Base-by-base conservation (phyloP, 2,329 filamentous ascomycete genomes). In the Fusarium devonianum region DNA sequence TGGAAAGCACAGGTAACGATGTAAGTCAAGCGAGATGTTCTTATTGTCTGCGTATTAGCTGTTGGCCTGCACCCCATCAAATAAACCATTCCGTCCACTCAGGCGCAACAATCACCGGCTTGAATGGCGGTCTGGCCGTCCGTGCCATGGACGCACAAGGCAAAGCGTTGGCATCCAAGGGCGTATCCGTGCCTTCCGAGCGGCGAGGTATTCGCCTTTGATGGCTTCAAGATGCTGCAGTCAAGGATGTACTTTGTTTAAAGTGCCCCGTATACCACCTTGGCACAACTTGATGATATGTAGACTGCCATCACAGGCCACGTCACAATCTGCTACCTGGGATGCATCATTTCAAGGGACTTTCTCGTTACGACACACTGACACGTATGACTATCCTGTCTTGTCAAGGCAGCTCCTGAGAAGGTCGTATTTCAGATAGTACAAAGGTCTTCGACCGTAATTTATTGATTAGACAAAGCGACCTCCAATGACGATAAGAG, bases 111-210 rank as follows among this genome's bases (percentile, higher is more conserved):
- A 25, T 13, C 21, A 28, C 12, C 10, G 13, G 36, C 38, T 43
- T 19, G 50, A 53, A 53, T 35, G 42, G 37, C 50, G 55, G 56
- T 52, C 41, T 48, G 32, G 28, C 25, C 40, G 32, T 38, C 36
- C 49, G 34, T 43, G 35, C 23, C 33, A 40, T 41, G 14, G 17
- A 9, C 28, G 35, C 29, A 45, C 40, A 33, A 30, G 49, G 37
- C 23, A 41, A 34, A 34, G 12, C 37, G 8, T 33, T 40, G 11
- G 33, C 14, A 45, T 30, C 25, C 14, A 26, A 37, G 23, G n/a
- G 19, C 33, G n/a, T 34, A 49, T 34, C 32, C 32, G 40, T 46
- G 33, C 39, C 30, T 26, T 22, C 26, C 32, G 23, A 28, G 46
- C 42, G 36, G 29, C 25, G 45, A 34, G 40, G 22, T 35, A 33